Base-by-base conservation (phyloP, 2,329 filamentous ascomycete species). In the Sporothrix inflata region DNA sequence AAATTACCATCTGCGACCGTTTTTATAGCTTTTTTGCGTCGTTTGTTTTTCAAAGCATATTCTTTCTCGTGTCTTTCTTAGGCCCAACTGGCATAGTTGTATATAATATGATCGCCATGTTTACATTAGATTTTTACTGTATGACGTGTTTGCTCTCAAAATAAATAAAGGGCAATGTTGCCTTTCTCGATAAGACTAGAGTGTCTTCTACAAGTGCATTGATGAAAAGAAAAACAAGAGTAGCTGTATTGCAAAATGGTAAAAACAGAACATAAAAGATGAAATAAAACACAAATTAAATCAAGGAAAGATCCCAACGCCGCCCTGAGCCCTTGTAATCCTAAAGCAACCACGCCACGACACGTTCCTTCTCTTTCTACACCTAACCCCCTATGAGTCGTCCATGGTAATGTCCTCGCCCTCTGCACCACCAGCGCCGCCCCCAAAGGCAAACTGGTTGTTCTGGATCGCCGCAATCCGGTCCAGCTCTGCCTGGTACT, bases 401-500 rank as follows among this genome's bases (percentile, higher is more conserved):
- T 87, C 85, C 86, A 89, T 89, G 72, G 81, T 78, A 75, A 88
- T 85, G 70, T 84, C 83, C 27, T 83, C 86, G 49, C 55, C 69
- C 24, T 83, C 85, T 57, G 55, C 69, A 34, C 53, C 63, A 16
- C 82, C 60, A 2, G 38, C 82, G 40, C 83, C 86, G 14, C 82
- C 83, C 74, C 84, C 82, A 74, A 98, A 93, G 19, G 92, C 92
- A 85, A 97, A 98, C 79, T 97, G 90, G 72, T 97, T 94, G 78
- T 93, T 92, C 82, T 96, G 91, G 79, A 98, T 94, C 70, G 93
- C 92, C 69, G 92, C 93, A 76, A 96, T 91, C 74, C 94, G 88
- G 82, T 99, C 96, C 78, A 99, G 83, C 81, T 98, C 94, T 30
- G 88, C 89, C 82, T 97, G 93, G 80, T 98, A 99, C 79, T 95